These are phyloP conservation scores for Rhodocollybia butyracea DNA, from an alignment of 768 basidiomycete species.

Conservation along the genomic window DNA sequence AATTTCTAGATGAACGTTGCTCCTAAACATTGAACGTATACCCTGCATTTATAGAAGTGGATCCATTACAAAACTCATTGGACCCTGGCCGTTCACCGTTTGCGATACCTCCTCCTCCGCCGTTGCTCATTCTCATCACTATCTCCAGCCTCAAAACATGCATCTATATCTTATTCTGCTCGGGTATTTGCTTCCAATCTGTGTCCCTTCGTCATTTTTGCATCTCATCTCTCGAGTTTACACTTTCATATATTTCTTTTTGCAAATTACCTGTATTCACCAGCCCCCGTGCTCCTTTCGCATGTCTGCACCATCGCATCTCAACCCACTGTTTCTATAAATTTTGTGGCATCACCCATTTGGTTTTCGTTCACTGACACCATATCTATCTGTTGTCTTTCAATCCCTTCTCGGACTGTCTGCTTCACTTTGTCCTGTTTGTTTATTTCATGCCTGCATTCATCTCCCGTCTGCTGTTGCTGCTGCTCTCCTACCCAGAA, in stretches of 20 bases:
- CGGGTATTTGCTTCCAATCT: neutral
- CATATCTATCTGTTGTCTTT: slow-evolving; percentile 5
- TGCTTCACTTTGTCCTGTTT: slow-evolving; percentile 4
- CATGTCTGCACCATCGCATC: neutral
- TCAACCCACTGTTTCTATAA: slow-evolving; percentile 1
- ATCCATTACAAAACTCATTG: neutral
- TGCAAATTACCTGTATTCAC: slow-evolving; percentile 4
- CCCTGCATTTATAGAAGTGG: slow-evolving; percentile 1
- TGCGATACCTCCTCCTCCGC: neutral
- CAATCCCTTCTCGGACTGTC: neutral
- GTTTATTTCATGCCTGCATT: slow-evolving; percentile 3
- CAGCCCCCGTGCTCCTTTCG: neutral
- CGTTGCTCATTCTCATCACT: neutral
- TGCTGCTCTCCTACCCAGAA: neutral
- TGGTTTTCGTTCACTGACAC: no score
- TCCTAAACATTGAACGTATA: neutral
- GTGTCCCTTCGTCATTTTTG: neutral
- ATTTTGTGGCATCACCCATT: neutral
- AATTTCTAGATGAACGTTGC: slow-evolving; percentile 6
- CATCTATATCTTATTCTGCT: slow-evolving; percentile 1
- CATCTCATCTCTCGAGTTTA: neutral
- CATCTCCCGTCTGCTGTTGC: neutral
- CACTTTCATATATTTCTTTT: neutral
- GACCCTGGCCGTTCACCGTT: neutral
- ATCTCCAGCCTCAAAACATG: neutral